Evolutionary conservation across 2,329 filamentous ascomycete species (phyloP).

Genomic region (Didymella lethalis): DNA sequence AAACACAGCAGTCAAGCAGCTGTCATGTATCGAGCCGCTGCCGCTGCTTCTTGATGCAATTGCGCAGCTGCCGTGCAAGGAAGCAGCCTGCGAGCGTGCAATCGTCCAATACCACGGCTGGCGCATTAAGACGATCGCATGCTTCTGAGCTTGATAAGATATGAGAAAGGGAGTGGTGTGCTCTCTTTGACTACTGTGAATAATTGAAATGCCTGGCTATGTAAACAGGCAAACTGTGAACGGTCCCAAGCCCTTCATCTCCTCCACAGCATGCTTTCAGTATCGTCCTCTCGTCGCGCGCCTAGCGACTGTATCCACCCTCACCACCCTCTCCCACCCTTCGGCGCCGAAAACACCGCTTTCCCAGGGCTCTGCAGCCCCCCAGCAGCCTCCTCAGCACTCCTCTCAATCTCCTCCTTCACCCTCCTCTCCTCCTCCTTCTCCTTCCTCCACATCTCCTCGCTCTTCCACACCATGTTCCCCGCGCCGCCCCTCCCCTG

Average conservation of each 20-base stretch:
- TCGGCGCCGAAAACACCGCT: slow-evolving; percentile 50
- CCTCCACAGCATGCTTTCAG: neutral
- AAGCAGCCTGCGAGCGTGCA: neutral
- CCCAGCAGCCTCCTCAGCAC: slow-evolving; percentile 47
- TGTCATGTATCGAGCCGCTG: slow-evolving; percentile 17
- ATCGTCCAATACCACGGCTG: neutral
- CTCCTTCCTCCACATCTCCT: slow-evolving; percentile 44
- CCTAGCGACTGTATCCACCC: neutral
- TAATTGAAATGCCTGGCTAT: neutral
- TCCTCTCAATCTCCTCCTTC: slow-evolving; percentile 49
- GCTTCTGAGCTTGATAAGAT: neutral
- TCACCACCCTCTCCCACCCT: slow-evolving; percentile 38
- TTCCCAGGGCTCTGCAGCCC: slow-evolving; percentile 52
- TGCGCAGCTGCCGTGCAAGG: slow-evolving; percentile 4
- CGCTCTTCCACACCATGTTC: slow-evolving; percentile 55
- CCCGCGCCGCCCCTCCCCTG: slow-evolving; percentile 57
- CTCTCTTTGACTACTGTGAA: neutral
- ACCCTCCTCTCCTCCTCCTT: slow-evolving; percentile 39
- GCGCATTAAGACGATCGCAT: neutral
- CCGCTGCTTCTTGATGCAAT: slow-evolving; percentile 10
- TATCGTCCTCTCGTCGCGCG: neutral
- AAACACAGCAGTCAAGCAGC: slow-evolving; percentile 19
- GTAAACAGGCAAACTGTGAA: neutral
- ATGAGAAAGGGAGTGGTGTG: neutral
- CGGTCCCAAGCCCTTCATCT: neutral